Evolutionary conservation across 768 basidiomycete genomes (phyloP).

Genomic region (Gyrodon lividus): DNA sequence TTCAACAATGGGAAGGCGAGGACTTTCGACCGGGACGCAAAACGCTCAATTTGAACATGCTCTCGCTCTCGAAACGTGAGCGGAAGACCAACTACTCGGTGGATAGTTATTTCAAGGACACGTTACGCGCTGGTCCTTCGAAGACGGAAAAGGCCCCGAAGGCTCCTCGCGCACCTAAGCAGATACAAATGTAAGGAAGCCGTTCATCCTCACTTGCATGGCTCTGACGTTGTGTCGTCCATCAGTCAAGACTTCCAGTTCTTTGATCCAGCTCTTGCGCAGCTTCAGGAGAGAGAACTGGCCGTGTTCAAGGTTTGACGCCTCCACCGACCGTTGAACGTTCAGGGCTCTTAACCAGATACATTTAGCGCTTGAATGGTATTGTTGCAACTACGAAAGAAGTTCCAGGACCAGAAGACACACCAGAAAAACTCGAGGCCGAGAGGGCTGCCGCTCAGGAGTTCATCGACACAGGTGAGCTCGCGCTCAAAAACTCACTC

Average conservation of each 20-base stretch:
- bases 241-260: slow-evolving; percentile 94
- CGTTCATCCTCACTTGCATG: neutral
- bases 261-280: slow-evolving; percentile 77
- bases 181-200: slow-evolving; percentile 66
- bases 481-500: neutral
- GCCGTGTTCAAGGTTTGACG: slow-evolving; percentile 68
- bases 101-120: slow-evolving; percentile 94
- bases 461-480: slow-evolving; percentile 78
- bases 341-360: neutral
- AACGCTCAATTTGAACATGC: slow-evolving; percentile 67
- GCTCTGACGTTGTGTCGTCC: neutral
- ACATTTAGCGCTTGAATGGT: slow-evolving; percentile 57
- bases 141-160: slow-evolving; percentile 83
- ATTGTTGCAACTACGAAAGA: slow-evolving; percentile 67
- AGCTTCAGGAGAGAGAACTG: slow-evolving; percentile 84
- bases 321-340: neutral
- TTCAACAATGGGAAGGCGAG: slow-evolving; percentile 95
- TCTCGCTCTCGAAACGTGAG: slow-evolving; percentile 90
- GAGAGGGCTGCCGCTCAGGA: slow-evolving; percentile 79
- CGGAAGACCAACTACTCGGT: slow-evolving; percentile 94
- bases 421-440: slow-evolving; percentile 80
- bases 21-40: slow-evolving; percentile 83
- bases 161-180: slow-evolving; percentile 83
- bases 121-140: slow-evolving; percentile 73
- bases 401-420: slow-evolving; percentile 66